Evolutionary conservation across 495 filamentous ascomycete genomes (phyloP), one percentile per base, ranked within the genome.

Genomic region (Hypoxylon subgilvum): DNA sequence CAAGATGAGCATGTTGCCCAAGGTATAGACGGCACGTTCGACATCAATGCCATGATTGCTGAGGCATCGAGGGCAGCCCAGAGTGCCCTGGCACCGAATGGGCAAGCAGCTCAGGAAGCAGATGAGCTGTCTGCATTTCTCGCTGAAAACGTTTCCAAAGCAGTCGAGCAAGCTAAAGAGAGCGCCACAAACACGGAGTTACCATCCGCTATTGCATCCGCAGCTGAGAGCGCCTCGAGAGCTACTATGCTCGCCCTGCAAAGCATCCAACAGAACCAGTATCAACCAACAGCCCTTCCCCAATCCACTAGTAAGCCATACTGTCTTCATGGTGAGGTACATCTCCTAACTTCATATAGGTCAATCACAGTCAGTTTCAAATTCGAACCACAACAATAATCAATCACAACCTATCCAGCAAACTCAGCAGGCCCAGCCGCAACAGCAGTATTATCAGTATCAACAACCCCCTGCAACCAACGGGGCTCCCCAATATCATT

Each of bases 181-280:
- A 60, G 45, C 19, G 57, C 61, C 10, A 25, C 54, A 10, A 63
- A 7, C 18, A 53, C 51, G 23, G 67, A 70, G 36, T 19, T 70
- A 30, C 67, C 67, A 30, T 70, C 67, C 4, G 57, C 61, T 51
- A 65, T 70, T 21, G 58, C 67, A 43, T 70, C 67, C n/a, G 67
- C 65, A 22, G 55, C 67, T 4, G 67, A 70, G 40, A 70, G 65
- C 41, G 67, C 67, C 22, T 68, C 65, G 13, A 68, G 65, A 45
- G 67, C 67, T 22, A 70, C 67, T 14, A 64, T 66, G 31, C 39
- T 68, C 12, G 67, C 70, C 17, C 50, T 72, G 27, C 60, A 72
- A 47, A 69, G 63, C 44, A 70, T 72, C 23, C 61, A 68, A 28
- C 65, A 66, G 19, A 71, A 66, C 21, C 63, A 70, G 40, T 72